Conservation (phyloP, 2,329 filamentous ascomycete species). For the Fusarium luffae region DNA sequence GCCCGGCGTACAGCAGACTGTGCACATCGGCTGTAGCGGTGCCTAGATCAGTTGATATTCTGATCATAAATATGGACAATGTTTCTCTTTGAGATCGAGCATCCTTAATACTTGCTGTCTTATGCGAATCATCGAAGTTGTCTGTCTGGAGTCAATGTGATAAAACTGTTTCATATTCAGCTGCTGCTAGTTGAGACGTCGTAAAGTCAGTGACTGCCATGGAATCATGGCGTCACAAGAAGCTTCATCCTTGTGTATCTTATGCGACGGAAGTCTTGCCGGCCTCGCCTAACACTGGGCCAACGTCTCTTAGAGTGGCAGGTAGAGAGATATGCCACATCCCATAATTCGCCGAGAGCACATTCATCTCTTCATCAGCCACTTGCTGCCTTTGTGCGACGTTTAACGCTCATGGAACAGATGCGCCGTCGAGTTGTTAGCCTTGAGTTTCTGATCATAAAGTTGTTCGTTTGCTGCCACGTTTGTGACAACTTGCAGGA, state of each 20-base stretch:
- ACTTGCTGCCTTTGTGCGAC: background rate
- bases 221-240: conserved; percentile 25
- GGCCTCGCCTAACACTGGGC: conserved; percentile 40
- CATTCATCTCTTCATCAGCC: background rate
- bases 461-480: conserved; percentile 13
- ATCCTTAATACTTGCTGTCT: background rate
- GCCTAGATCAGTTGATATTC: background rate
- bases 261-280: conserved; percentile 38
- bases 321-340: conserved; percentile 11
- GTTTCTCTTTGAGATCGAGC: background rate
- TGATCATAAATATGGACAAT: background rate
- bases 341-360: conserved; percentile 18
- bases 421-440: background rate
- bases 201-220: conserved; percentile 24
- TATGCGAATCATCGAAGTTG: conserved; percentile 8
- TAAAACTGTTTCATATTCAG: conserved; percentile 42
- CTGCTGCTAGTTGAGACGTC: conserved; percentile 37
- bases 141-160: conserved; percentile 7
- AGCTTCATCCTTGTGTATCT: conserved; percentile 25
- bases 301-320: conserved; percentile 24
- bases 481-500: conserved; percentile 15
- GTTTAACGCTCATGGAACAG: background rate
- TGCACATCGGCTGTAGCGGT: background rate
- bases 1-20: background rate
- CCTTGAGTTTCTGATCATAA: background rate